Base-by-base conservation (phyloP, 768 basidiomycete genomes). In the Amanita pseudoporphyria region DNA sequence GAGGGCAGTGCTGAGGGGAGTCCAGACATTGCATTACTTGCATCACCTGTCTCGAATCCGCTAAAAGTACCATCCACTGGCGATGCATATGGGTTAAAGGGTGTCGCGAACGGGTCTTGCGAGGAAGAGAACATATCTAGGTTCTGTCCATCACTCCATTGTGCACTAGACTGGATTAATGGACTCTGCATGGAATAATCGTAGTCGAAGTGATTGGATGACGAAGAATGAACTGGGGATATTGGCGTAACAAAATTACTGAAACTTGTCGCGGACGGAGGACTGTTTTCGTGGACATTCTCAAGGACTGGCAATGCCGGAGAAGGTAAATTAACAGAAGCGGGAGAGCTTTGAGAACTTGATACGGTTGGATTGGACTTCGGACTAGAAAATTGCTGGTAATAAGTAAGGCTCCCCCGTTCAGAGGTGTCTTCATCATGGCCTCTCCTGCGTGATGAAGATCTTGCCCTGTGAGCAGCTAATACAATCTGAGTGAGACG, bases 311-410 rank as follows among this genome's bases (percentile, higher is more conserved):
- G 67, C 61, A 76, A 78, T 5, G 79, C 67, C 13, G 86, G 86
- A 3, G 86, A 88, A 3, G 86, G 83, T 22, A 83, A 65, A 62
- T 82, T 81, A 12, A 71, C 77, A 10, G 86, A 89, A 2, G 78
- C 78, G 1, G 86, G 86, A 12, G 86, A 89, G 60, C 86, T 83
- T 56, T 86, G 84, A 6, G 80, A 72, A 59, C 84, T 87, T 9
- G 74, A 66, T 14, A 57, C 57, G 19, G 71, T 61, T 21, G 65
- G 65, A 13, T 67, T 60, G 21, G 71, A 66, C 5, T 70, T 70
- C 9, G 81, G 78, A 50, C 76, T 77, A 3, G 78, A 70, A 56
- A 81, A 81, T 26, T 73, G 71, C 33, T 77, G 77, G 53, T 77
- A 76, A 55, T 71, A 79, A 10, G 65, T 58, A 47, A 66, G 57